Conservation (phyloP, 2,329 filamentous ascomycete species). For the Diaporthe ampelina region DNA sequence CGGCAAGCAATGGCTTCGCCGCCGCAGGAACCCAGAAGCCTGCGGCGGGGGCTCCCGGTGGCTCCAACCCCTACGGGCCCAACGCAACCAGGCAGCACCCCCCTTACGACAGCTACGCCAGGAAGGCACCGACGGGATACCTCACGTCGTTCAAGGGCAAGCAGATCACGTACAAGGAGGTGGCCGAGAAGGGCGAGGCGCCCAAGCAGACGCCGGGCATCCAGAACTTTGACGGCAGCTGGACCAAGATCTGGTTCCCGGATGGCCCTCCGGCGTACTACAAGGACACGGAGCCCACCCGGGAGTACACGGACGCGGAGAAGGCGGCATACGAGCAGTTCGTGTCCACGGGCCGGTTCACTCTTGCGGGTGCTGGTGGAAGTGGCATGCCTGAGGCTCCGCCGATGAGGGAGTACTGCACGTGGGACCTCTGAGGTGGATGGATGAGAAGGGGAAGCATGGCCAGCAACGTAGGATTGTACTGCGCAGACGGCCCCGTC, state of each 20-base stretch:
- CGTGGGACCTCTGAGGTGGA: constrained; percentile 72
- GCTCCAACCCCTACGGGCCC: constrained; percentile 45
- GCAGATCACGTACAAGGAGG: constrained; percentile 52
- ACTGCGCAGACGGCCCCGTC: too few species aligned
- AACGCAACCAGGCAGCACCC: constrained; percentile 49
- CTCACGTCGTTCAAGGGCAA: constrained; percentile 52
- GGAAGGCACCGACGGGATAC: constrained; percentile 45
- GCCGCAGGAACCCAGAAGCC: constrained; percentile 17
- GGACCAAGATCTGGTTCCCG: constrained; percentile 79
- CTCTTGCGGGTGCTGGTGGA: constrained; percentile 54
- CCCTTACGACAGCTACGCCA: constrained; percentile 47
- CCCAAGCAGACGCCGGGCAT: constrained; percentile 56
- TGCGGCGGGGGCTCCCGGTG: not conserved
- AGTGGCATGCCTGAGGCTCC: constrained; percentile 83
- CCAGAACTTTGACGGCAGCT: constrained; percentile 66
- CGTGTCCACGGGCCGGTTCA: constrained; percentile 75
- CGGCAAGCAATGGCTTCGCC: constrained; percentile 22
- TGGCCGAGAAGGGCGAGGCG: constrained; percentile 45
- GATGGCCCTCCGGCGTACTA: constrained; percentile 76
- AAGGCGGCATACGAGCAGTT: constrained; percentile 63
- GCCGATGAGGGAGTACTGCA: constrained; percentile 81
- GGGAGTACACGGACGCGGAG: constrained; percentile 54
- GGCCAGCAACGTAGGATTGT: not conserved
- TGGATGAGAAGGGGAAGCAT: not conserved
- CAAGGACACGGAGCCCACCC: constrained; percentile 72